Conservation (phyloP, 2,329 filamentous ascomycete genomes). For the Fusarium albosuccineum region DNA sequence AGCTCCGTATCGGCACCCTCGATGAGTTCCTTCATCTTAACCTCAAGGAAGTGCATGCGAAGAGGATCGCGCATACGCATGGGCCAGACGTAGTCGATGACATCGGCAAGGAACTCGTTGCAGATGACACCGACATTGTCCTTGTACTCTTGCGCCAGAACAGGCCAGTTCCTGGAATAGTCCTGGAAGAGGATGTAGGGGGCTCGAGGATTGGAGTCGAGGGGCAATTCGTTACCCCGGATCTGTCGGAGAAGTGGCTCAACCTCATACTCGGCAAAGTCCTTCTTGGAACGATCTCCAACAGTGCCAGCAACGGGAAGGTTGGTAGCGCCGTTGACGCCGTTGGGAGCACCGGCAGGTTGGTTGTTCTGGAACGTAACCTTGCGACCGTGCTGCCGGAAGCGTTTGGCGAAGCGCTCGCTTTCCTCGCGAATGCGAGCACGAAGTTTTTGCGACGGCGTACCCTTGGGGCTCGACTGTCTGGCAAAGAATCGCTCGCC, state of each 20-base stretch:
- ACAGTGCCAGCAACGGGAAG: constrained; percentile 50
- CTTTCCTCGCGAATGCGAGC: constrained; percentile 66
- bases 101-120: constrained; percentile 65
- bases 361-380: constrained; percentile 56
- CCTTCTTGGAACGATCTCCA: constrained; percentile 58
- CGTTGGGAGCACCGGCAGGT: constrained; percentile 32
- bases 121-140: constrained; percentile 67
- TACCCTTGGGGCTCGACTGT: constrained; percentile 63
- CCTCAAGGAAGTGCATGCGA: constrained; percentile 62
- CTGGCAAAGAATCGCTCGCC: constrained; percentile 65
- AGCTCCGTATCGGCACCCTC: constrained; percentile 62
- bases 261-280: constrained; percentile 63
- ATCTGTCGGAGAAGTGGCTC: constrained; percentile 64
- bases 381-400: constrained; percentile 64
- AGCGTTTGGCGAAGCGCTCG: constrained; percentile 62
- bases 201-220: constrained; percentile 65
- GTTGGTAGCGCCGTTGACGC: constrained; percentile 21
- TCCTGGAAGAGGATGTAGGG: constrained; percentile 68
- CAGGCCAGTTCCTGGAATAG: constrained; percentile 65
- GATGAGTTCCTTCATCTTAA: constrained; percentile 62
- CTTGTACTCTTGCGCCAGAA: constrained; percentile 66
- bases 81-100: constrained; percentile 65
- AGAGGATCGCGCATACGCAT: constrained; percentile 65
- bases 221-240: constrained; percentile 65
- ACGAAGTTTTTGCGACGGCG: constrained; percentile 64